phyloP scores from a whole-genome alignment of 805 yeast genomes.

The Spathaspora boniae region DNA sequence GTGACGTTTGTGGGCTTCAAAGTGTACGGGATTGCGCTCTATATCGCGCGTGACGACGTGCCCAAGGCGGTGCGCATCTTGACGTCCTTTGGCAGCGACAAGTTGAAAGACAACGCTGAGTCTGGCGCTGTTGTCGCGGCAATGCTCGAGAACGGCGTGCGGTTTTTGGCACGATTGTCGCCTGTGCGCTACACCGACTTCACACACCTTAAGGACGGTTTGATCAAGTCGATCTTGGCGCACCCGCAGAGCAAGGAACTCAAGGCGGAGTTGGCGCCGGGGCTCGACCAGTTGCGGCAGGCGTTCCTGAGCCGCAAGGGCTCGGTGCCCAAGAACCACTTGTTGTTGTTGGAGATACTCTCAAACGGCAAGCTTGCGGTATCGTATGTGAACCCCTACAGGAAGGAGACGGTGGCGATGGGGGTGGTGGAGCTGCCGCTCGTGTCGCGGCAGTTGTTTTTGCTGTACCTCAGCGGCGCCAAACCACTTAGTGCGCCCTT shows the following conservation, averaged over 20 bases:
- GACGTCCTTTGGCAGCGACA: slow-evolving; percentile 20
- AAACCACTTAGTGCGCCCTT: slow-evolving; percentile 62
- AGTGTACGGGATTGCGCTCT: slow-evolving; percentile 85
- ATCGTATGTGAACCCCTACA: slow-evolving; percentile 26
- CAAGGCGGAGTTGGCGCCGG: slow-evolving; percentile 44
- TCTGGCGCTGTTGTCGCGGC: slow-evolving; percentile 53
- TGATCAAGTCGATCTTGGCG: slow-evolving; percentile 73
- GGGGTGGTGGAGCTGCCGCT: slow-evolving; percentile 64
- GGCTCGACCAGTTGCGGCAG: slow-evolving; percentile 62
- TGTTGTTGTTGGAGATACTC: slow-evolving; percentile 55
- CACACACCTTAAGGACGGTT: slow-evolving; percentile 84
- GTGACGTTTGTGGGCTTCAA: slow-evolving; percentile 81
- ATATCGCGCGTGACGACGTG: slow-evolving; percentile 62
- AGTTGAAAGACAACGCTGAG: slow-evolving; percentile 44
- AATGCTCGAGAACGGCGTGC: slow-evolving; percentile 56
- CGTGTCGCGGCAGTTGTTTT: slow-evolving; percentile 62
- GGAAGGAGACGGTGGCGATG: slow-evolving; percentile 26
- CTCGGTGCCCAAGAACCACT: slow-evolving; percentile 71
- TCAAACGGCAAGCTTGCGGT: slow-evolving; percentile 26
- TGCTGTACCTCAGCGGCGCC: slow-evolving; percentile 65
- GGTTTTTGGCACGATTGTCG: slow-evolving; percentile 69
- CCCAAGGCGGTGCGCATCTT: slow-evolving; percentile 30
- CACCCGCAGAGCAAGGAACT: slow-evolving; percentile 53
- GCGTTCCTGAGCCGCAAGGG: slow-evolving; percentile 60
- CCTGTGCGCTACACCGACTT: slow-evolving; percentile 92